Evolutionary conservation across 257 asterid species (phyloP).

Genomic region (Prunella vulgaris): DNA sequence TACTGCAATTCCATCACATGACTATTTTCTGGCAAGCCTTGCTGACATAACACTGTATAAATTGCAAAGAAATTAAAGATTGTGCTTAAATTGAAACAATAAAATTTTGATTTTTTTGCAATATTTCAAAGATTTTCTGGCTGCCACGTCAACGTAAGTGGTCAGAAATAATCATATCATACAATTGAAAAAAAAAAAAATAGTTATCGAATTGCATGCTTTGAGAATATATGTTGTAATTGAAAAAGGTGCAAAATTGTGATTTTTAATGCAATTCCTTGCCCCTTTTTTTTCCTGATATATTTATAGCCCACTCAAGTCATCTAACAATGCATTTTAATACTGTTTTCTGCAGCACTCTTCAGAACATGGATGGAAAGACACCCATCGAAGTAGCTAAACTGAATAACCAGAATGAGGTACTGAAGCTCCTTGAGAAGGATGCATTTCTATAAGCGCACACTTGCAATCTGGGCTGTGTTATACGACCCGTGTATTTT

Average conservation of each 20-base stretch:
- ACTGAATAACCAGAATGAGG: conserved; percentile 75
- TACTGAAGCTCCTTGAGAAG: conserved; percentile 77
- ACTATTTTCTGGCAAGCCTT: too few relatives aligned
- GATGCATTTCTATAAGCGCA: conserved; percentile 63
- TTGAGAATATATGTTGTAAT: too few relatives aligned
- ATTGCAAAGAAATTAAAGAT: too few relatives aligned
- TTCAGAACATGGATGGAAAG: conserved; percentile 89
- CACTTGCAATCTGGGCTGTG: conserved; percentile 15
- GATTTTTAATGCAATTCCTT: not conserved
- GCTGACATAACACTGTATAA: too few relatives aligned
- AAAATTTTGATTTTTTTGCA: too few relatives aligned
- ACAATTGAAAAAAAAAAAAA: not conserved
- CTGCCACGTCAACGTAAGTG: too few relatives aligned
- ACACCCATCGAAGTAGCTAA: conserved; percentile 93
- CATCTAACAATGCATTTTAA: not conserved
- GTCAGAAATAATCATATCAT: not conserved
- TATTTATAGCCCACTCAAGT: not conserved
- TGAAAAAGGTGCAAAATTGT: not conserved
- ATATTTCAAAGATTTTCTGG: too few relatives aligned
- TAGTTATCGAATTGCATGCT: too few relatives aligned
- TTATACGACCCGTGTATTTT: not conserved
- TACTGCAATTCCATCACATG: too few relatives aligned
- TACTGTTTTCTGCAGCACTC: conserved; percentile 51
- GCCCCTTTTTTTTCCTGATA: not conserved
- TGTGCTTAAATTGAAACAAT: too few relatives aligned